Percentiles rank a stretch among this genome's conserved stretches.
Evolutionary conservation across 2,329 filamentous ascomycete species (phyloP).

Genomic region (Alternaria brassicicola): DNA sequence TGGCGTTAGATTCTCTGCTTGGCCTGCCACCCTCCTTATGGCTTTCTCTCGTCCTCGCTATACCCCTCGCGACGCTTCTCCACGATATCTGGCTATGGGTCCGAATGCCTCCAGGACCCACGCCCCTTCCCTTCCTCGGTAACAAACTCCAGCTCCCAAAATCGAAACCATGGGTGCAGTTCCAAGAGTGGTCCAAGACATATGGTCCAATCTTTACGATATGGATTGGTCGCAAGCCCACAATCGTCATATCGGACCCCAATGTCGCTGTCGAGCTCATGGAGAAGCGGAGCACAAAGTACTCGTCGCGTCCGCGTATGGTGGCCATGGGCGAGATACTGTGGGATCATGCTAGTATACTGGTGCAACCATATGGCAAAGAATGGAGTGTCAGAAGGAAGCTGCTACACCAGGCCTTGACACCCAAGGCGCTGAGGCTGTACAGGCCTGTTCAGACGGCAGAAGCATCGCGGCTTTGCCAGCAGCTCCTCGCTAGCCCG

Average conservation of each 20-base stretch:
- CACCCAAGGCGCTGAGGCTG: slow-evolving; percentile 50
- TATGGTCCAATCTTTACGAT: slow-evolving; percentile 58
- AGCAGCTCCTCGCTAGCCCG: slow-evolving; percentile 50
- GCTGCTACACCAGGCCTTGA: slow-evolving; percentile 51
- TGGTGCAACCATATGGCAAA: slow-evolving; percentile 58
- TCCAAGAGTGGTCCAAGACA: slow-evolving; percentile 52
- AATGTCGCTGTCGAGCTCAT: slow-evolving; percentile 53
- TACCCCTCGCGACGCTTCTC: slow-evolving; percentile 34
- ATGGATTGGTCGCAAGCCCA: slow-evolving; percentile 56
- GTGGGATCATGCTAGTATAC: slow-evolving; percentile 53
- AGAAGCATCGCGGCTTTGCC: slow-evolving; percentile 55
- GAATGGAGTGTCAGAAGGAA: slow-evolving; percentile 54
- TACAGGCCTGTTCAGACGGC: slow-evolving; percentile 59
- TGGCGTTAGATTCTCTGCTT: slow-evolving; percentile 35
- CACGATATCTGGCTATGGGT: slow-evolving; percentile 39
- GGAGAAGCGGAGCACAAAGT: slow-evolving; percentile 55
- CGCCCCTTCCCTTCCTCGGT: slow-evolving; percentile 54
- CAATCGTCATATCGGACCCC: slow-evolving; percentile 54
- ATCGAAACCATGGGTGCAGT: slow-evolving; percentile 44
- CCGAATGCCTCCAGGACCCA: slow-evolving; percentile 56
- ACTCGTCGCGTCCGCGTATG: slow-evolving; percentile 54
- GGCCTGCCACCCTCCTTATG: slow-evolving; percentile 28
- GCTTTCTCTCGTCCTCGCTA: slow-evolving; percentile 34
- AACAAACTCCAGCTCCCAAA: slow-evolving; percentile 43
- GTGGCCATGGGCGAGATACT: slow-evolving; percentile 55